phyloP scores from a whole-genome alignment of 768 basidiomycete genomes.

The Chalciporus piperatus region DNA sequence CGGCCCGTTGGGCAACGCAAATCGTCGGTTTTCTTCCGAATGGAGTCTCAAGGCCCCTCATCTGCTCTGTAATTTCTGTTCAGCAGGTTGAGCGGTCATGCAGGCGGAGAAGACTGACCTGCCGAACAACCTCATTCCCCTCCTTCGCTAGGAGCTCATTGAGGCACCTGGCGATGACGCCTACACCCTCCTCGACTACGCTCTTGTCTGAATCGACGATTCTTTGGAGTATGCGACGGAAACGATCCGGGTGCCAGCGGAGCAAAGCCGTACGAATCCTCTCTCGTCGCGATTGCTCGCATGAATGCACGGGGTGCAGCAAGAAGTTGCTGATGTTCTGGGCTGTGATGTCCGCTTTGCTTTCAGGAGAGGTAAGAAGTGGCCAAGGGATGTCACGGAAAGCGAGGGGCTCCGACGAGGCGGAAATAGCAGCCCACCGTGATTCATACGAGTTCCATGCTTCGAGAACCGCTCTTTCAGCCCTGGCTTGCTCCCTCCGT shows the following conservation, averaged over 20 bases:
- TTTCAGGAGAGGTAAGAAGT: slow-evolving; percentile 39
- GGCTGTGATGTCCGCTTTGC: slow-evolving; percentile 49
- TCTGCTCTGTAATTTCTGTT: slow-evolving; percentile 12
- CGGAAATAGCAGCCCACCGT: slow-evolving; percentile 54
- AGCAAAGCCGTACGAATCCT: slow-evolving; percentile 64
- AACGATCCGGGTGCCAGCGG: slow-evolving; percentile 82
- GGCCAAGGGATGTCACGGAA: slow-evolving; percentile 79
- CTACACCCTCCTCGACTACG: slow-evolving; percentile 59
- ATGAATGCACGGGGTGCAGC: slow-evolving; percentile 62
- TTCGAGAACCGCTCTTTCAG: slow-evolving; percentile 46
- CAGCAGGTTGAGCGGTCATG: background rate
- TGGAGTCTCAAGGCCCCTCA: slow-evolving; percentile 9
- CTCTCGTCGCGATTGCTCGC: slow-evolving; percentile 56
- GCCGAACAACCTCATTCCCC: slow-evolving; percentile 11
- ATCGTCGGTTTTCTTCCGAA: background rate
- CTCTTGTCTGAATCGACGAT: slow-evolving; percentile 51
- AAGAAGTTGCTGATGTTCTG: slow-evolving; percentile 59
- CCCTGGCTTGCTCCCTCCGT: slow-evolving; percentile 39
- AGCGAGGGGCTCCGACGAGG: slow-evolving; percentile 44
- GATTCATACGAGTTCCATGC: slow-evolving; percentile 66
- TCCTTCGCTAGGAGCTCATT: slow-evolving; percentile 60
- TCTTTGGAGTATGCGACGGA: slow-evolving; percentile 52
- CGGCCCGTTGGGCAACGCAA: background rate
- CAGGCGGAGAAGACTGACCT: slow-evolving; percentile 13
- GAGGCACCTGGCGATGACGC: slow-evolving; percentile 61